Evolutionary conservation across 371 early-diverging fungal genomes (phyloP).

Genomic region (Choanephora cucurbitarum): DNA sequence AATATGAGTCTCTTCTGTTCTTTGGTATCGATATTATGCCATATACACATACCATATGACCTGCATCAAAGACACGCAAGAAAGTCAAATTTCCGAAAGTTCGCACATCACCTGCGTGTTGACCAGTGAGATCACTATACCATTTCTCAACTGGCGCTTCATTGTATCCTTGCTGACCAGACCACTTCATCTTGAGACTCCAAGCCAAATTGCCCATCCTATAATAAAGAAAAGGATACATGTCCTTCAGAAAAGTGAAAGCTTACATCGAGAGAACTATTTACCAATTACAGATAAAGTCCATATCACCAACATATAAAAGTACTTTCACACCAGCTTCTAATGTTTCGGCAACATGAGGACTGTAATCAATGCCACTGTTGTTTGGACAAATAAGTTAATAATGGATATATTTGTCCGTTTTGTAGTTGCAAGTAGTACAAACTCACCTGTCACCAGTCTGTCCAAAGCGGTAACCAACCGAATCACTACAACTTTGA

Average conservation of each 20-base stretch:
- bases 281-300: slow-evolving; percentile 33
- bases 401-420: slow-evolving; percentile 14
- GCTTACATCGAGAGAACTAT: slow-evolving; percentile 51
- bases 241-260: too few species aligned
- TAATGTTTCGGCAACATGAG: slow-evolving; percentile 47
- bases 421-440: not conserved
- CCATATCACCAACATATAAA: slow-evolving; percentile 66
- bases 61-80: slow-evolving; percentile 80
- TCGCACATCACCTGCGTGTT: slow-evolving; percentile 74
- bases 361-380: slow-evolving; percentile 12
- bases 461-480: slow-evolving; percentile 72
- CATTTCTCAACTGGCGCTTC: slow-evolving; percentile 56
- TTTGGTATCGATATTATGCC: not conserved
- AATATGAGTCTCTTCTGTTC: too few species aligned
- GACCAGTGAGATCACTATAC: slow-evolving; percentile 31
- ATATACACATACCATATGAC: slow-evolving; percentile 75
- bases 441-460: slow-evolving; percentile 78
- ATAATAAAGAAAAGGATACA: not conserved
- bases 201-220: slow-evolving; percentile 88
- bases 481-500: slow-evolving; percentile 71
- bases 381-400: slow-evolving; percentile 13
- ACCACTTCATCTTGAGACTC: slow-evolving; percentile 78
- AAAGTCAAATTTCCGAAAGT: slow-evolving; percentile 72
- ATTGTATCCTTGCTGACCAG: slow-evolving; percentile 66
- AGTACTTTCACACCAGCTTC: slow-evolving; percentile 73